Percentiles rank a stretch among this genome's conserved stretches.
Evolutionary conservation across 306 rosid genomes (phyloP).

Genomic region (Lathyrus sativus): DNA sequence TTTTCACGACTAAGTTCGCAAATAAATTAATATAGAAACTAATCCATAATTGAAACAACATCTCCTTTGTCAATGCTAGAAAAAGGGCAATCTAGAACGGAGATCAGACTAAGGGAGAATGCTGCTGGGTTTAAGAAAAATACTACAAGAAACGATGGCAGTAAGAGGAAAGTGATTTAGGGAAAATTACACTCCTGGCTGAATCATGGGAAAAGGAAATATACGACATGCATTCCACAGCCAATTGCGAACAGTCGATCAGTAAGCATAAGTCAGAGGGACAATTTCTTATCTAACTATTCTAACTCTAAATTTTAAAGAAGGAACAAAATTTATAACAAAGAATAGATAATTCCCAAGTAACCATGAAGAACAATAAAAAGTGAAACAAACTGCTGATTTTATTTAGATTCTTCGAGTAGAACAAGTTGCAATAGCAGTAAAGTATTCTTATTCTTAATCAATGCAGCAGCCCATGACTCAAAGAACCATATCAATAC

Average conservation of each 20-base stretch:
- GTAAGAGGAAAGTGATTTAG: conserved; percentile 12
- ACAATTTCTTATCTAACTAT: conserved; percentile 19
- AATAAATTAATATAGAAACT: conserved; percentile 7
- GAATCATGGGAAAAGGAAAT: conserved; percentile 24
- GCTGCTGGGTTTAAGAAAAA: conserved; percentile 22
- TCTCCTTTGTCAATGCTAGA: conserved; percentile 4
- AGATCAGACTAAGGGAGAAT: conserved; percentile 10
- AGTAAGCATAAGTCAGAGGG: not conserved
- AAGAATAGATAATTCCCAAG: conserved; percentile 10
- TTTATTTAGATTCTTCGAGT: conserved; percentile 27
- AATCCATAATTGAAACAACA: not conserved
- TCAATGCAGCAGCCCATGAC: conserved; percentile 23
- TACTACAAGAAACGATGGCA: not conserved
- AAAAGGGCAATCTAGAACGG: conserved; percentile 19
- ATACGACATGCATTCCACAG: not conserved
- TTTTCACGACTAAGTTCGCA: not conserved
- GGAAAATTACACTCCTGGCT: not conserved
- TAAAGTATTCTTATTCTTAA: conserved; percentile 4
- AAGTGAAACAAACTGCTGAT: conserved; percentile 28
- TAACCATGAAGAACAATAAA: conserved; percentile 22
- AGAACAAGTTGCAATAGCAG: conserved; percentile 20
- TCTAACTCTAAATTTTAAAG: not conserved
- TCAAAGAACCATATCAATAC: conserved; percentile 20
- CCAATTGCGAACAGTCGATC: conserved; percentile 12
- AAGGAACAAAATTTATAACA: conserved; percentile 22